Conservation (phyloP, 2,329 filamentous ascomycete genomes). For the Alternaria rosae region DNA sequence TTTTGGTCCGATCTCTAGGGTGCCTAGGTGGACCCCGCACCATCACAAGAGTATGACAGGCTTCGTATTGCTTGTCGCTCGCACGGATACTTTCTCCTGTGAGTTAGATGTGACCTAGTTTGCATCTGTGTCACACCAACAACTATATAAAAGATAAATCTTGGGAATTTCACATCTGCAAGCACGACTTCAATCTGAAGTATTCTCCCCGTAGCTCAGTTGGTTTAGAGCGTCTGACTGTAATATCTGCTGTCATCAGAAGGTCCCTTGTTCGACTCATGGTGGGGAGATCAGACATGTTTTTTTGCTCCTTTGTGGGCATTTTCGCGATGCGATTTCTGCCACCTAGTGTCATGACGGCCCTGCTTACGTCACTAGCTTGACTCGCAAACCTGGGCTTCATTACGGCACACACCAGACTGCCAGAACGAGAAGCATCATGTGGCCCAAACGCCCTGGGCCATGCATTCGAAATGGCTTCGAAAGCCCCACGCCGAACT, state of each 20-base stretch:
- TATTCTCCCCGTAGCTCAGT: conserved; percentile 38
- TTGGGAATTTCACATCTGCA: background rate
- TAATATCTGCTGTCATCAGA: conserved; percentile 45
- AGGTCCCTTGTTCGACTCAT: conserved; percentile 43
- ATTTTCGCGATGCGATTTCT: background rate
- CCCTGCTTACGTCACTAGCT: conserved; percentile 1
- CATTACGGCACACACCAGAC: background rate
- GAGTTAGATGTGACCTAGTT: too few species aligned
- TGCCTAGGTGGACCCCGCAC: too few species aligned
- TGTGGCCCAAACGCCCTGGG: background rate
- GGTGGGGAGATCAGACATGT: conserved; percentile 37
- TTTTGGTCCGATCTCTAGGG: too few species aligned
- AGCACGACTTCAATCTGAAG: conserved; percentile 19
- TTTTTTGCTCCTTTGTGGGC: conserved; percentile 6
- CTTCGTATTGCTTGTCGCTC: too few species aligned
- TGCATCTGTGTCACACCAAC: too few species aligned
- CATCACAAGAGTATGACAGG: too few species aligned
- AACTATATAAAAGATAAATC: background rate
- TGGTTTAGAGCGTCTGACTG: conserved; percentile 49
- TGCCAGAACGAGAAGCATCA: background rate
- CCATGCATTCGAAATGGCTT: conserved; percentile 2
- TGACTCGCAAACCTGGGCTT: conserved; percentile 2
- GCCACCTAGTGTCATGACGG: background rate
- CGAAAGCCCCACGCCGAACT: background rate
- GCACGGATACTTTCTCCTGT: too few species aligned